Evolutionary conservation across 768 basidiomycete species (phyloP).

Genomic region (Xerocomellus amylosporus): DNA sequence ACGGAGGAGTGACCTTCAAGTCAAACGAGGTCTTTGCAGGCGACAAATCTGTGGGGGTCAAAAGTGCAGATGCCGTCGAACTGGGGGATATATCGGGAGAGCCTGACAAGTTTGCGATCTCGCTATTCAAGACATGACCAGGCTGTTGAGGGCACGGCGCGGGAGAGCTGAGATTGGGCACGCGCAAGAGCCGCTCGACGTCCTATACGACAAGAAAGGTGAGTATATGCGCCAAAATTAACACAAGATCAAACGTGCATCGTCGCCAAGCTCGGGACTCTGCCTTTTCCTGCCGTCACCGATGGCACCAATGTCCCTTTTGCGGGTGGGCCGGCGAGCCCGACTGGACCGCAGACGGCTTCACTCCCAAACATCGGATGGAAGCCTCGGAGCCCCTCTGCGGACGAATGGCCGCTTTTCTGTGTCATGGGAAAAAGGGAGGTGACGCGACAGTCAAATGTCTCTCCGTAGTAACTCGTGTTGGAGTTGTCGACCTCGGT

Average conservation of each 20-base stretch:
- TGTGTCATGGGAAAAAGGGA: too few relatives aligned
- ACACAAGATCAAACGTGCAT: conserved; percentile 26
- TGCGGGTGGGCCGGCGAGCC: conserved; percentile 35
- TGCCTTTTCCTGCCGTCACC: conserved; percentile 74
- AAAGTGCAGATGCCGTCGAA: conserved; percentile 64
- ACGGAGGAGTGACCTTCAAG: conserved; percentile 50
- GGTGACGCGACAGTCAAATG: too few relatives aligned
- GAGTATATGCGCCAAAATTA: conserved; percentile 30
- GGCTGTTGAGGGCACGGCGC: conserved; percentile 46
- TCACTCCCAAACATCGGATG: conserved; percentile 33
- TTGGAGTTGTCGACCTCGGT: too few relatives aligned
- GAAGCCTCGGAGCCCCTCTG: too few relatives aligned
- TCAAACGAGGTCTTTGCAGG: conserved; percentile 60
- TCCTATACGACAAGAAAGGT: conserved; percentile 44
- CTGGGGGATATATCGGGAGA: conserved; percentile 74
- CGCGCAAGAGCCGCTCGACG: conserved; percentile 76
- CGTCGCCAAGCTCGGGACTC: conserved; percentile 54
- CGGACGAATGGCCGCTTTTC: too few relatives aligned
- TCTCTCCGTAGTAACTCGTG: too few relatives aligned
- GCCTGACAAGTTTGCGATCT: conserved; percentile 38
- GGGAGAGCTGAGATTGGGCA: conserved; percentile 77
- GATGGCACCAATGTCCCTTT: conserved; percentile 63
- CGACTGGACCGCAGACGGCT: conserved; percentile 64
- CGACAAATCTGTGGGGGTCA: conserved; percentile 74
- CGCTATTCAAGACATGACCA: conserved; percentile 41